Evolutionary conservation across 345 rosid genomes (phyloP).

Genomic region (Salix caprea): DNA sequence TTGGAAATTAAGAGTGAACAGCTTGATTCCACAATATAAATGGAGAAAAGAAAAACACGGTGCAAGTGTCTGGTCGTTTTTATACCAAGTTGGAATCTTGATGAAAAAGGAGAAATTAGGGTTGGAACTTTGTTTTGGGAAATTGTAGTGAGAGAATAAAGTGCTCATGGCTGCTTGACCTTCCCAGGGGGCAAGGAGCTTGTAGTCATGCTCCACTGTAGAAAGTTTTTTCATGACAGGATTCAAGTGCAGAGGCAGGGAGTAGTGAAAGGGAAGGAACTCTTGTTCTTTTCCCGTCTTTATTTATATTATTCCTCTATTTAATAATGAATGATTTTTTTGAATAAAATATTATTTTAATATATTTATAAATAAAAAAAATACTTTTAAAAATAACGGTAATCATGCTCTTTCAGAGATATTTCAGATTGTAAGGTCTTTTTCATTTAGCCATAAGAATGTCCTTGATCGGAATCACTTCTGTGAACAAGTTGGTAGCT

Average conservation of each 20-base stretch:
- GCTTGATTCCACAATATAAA: background rate
- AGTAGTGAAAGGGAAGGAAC: background rate
- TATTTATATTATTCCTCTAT: background rate
- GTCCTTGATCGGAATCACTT: no score
- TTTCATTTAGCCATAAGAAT: no score
- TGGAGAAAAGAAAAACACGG: background rate
- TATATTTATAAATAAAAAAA: no score
- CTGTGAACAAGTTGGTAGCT: no score
- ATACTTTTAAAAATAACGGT: no score
- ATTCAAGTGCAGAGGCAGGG: background rate
- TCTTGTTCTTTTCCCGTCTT: background rate
- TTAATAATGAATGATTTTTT: no score
- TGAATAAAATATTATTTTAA: no score
- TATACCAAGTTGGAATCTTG: background rate
- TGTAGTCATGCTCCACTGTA: background rate
- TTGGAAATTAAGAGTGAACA: background rate
- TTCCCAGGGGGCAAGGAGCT: background rate
- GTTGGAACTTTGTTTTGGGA: background rate
- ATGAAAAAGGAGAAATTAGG: background rate
- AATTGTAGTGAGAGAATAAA: background rate
- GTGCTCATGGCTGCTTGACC: background rate
- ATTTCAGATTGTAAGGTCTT: no score
- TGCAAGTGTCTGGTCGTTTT: background rate
- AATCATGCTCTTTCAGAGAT: no score
- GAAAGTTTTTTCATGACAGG: background rate